These are phyloP conservation scores for Phlebiopsis gigantea DNA, from an alignment of 768 basidiomycete genomes.

Conservation along the genomic window DNA sequence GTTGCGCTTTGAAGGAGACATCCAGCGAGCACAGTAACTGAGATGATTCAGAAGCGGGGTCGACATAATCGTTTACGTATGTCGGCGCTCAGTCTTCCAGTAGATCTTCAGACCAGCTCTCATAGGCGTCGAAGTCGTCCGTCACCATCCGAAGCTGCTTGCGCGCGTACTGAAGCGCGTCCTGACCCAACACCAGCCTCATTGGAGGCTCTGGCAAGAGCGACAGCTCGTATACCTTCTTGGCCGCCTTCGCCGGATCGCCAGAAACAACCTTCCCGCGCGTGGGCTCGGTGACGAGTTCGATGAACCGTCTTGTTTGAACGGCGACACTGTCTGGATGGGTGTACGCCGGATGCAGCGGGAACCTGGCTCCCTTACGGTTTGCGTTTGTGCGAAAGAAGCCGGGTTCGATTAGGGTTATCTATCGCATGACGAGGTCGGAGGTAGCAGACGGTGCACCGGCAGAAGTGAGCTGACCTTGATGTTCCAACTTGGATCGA, in stretches of 20 bases:
- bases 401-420: constrained; percentile 4
- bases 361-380: not conserved
- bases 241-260: constrained; percentile 17
- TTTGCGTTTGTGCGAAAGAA: constrained; percentile 3
- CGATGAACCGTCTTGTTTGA: not conserved
- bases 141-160: constrained; percentile 6
- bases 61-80: no score
- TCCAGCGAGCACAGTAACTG: no score
- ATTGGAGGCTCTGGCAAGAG: constrained; percentile 16
- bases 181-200: constrained; percentile 16
- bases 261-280: not conserved
- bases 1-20: no score
- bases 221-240: constrained; percentile 16
- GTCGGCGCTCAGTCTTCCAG: constrained; percentile 7
- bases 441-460: no score
- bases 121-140: constrained; percentile 13
- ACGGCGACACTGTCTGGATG: not conserved
- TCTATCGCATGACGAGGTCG: no score
- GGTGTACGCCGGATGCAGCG: constrained; percentile 9
- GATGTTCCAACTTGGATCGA: constrained; percentile 44
- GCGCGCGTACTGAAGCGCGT: not conserved
- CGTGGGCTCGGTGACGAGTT: not conserved
- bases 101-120: constrained; percentile 17
- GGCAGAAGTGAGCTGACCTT: constrained; percentile 26
- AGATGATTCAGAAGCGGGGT: no score